Base-by-base conservation (phyloP, 495 filamentous ascomycete genomes). In the Pseudevernia furfuracea region DNA sequence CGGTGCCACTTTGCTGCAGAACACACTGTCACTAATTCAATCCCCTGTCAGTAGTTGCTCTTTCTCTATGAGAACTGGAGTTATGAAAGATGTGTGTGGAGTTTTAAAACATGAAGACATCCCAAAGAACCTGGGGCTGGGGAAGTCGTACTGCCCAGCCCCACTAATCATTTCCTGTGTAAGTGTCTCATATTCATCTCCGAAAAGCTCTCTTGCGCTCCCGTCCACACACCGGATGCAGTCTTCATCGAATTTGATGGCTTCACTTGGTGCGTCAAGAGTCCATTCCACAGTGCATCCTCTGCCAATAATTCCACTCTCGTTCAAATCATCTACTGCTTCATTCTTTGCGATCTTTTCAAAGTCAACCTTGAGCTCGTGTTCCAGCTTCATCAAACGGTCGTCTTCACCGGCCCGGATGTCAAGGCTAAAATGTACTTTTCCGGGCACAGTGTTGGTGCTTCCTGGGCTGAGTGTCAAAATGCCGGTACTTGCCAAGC, bases 391-490 rank as follows among this genome's bases (percentile, higher is more conserved):
- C 11, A 78, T 74, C 5, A 92, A 76, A 8, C 79, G 80, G 25
- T 73, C 75, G 66, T 88, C 84, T 44, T 82, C 72, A 0, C 82
- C 83, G 0, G 85, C 80, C 25, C 90, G 84, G 55, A 92, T 81
- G 67, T 94, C 90, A 19, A 92, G 79, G 15, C 80, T 84, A 71
- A 92, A 91, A 46, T 79, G 79, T 43, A 90, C 89, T 14, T 73
- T 69, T 0, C 87, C 87, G 0, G 89, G 88, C 4, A 92, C 86
- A 0, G 89, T 92, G 72, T 92, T 92, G 23, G 87, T 88, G 63
- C 79, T 84, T 10, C 87, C 86, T 0, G 87, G 87, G 43, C 78
- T 82, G 15, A 85, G 78, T 23, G 80, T 85, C 41, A 92, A 69
- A 58, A 92, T 89, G 0, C 88, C 89, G 4, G 88, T 89, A 11